Evolutionary conservation across 768 basidiomycete species (phyloP).

Genomic region (Rubroboletus pulcherrimus): DNA sequence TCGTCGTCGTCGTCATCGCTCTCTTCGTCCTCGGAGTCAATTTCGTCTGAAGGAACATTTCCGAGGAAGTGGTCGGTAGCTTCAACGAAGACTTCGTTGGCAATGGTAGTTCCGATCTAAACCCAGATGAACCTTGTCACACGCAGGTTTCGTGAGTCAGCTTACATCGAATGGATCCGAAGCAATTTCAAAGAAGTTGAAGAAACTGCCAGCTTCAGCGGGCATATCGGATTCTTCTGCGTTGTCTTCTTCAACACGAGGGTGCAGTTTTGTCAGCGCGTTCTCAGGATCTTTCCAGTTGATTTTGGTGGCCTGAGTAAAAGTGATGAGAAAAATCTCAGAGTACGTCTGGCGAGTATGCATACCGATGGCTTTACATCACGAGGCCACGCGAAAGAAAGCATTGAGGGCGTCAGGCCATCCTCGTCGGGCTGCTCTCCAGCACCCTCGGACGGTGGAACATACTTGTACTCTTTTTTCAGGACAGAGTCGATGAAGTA

Average conservation of each 20-base stretch:
- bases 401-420: slow-evolving; percentile 73
- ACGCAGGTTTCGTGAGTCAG: slow-evolving; percentile 2
- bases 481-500: slow-evolving; percentile 73
- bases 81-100: slow-evolving; percentile 75
- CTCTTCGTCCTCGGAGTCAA: slow-evolving; percentile 64
- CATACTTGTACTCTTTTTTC: slow-evolving; percentile 79
- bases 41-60: slow-evolving; percentile 52
- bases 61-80: slow-evolving; percentile 83
- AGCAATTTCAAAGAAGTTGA: slow-evolving; percentile 77
- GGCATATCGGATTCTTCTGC: slow-evolving; percentile 56
- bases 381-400: slow-evolving; percentile 77
- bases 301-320: slow-evolving; percentile 56
- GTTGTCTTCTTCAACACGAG: slow-evolving; percentile 53
- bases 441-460: slow-evolving; percentile 49
- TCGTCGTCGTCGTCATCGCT: slow-evolving; percentile 74
- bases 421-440: slow-evolving; percentile 63
- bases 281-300: slow-evolving; percentile 78
- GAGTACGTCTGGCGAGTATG: background rate
- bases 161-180: slow-evolving; percentile 68
- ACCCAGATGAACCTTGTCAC: slow-evolving; percentile 4
- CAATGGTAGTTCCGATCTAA: slow-evolving; percentile 70
- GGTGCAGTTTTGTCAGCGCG: slow-evolving; percentile 76
- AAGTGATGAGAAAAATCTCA: background rate
- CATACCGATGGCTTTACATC: slow-evolving; percentile 67
- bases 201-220: slow-evolving; percentile 77